Evolutionary conservation across 1,284 basidiomycete genomes (phyloP).

Genomic region (Irpex sp.): DNA sequence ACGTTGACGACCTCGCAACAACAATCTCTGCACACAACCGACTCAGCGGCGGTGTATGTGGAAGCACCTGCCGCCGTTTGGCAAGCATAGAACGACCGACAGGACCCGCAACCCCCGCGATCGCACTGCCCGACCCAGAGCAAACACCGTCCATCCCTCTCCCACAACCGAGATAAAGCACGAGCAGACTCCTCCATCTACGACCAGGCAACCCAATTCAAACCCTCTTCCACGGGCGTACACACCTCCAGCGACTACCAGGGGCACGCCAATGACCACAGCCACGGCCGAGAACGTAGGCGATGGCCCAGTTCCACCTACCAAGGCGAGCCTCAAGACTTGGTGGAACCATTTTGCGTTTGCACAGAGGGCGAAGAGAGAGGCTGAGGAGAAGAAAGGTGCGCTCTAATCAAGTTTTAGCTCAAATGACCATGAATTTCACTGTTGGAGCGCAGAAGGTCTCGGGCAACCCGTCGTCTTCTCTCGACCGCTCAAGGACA

Average conservation of each 20-base stretch:
- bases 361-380: slow-evolving; percentile 54
- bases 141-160: slow-evolving; percentile 13
- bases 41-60: slow-evolving; percentile 16
- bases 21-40: slow-evolving; percentile 4
- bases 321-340: slow-evolving; percentile 66
- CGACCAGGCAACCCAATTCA: neutral
- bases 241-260: slow-evolving; percentile 8
- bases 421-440: neutral
- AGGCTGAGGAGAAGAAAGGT: slow-evolving; percentile 39
- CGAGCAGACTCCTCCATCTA: neutral
- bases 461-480: slow-evolving; percentile 62
- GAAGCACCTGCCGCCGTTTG: slow-evolving; percentile 18
- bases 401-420: slow-evolving; percentile 6
- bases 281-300: slow-evolving; percentile 15
- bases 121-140: slow-evolving; percentile 11
- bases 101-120: slow-evolving; percentile 13
- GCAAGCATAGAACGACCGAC: slow-evolving; percentile 15
- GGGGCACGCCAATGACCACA: slow-evolving; percentile 14
- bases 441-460: neutral
- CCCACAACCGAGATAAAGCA: slow-evolving; percentile 1
- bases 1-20: neutral
- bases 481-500: slow-evolving; percentile 80
- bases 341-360: slow-evolving; percentile 83
- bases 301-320: slow-evolving; percentile 32
- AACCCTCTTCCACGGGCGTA: neutral